Evolutionary conservation across 495 filamentous ascomycete genomes (phyloP).

Genomic region (Daldinia bambusicola): DNA sequence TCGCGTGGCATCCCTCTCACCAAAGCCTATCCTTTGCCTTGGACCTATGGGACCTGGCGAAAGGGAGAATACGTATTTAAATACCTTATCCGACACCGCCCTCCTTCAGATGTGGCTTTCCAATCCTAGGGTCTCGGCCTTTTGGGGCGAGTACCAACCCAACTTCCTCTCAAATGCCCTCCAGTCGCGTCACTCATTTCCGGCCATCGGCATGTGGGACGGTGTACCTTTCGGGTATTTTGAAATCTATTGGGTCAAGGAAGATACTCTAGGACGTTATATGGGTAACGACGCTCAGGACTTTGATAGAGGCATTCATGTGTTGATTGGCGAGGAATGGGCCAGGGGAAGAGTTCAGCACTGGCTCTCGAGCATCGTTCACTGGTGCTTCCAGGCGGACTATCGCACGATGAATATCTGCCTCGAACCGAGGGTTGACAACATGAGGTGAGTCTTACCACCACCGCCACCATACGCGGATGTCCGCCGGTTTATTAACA

Average conservation of each 20-base stretch:
- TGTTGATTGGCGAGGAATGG: slow-evolving; percentile 91
- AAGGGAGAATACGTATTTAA: slow-evolving; percentile 48
- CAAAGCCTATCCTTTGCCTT: slow-evolving; percentile 62
- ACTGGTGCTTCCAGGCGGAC: slow-evolving; percentile 84
- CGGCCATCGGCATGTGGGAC: slow-evolving; percentile 92
- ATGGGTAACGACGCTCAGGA: slow-evolving; percentile 71
- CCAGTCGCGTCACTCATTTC: slow-evolving; percentile 79
- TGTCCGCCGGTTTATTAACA: slow-evolving; percentile 16
- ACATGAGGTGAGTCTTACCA: slow-evolving; percentile 73
- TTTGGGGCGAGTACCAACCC: slow-evolving; percentile 81
- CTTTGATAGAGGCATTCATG: slow-evolving; percentile 89
- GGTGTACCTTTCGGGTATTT: slow-evolving; percentile 97
- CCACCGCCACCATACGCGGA: background rate
- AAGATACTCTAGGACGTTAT: slow-evolving; percentile 78
- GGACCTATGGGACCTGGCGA: slow-evolving; percentile 61
- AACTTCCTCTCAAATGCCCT: slow-evolving; percentile 73
- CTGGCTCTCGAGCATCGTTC: slow-evolving; percentile 88
- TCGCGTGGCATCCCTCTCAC: slow-evolving; percentile 74
- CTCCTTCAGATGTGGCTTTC: slow-evolving; percentile 91
- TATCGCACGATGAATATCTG: slow-evolving; percentile 81
- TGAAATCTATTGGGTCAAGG: slow-evolving; percentile 98
- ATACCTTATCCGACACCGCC: slow-evolving; percentile 70
- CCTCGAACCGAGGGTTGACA: slow-evolving; percentile 92
- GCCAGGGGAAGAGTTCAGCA: slow-evolving; percentile 79
- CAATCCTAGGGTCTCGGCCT: slow-evolving; percentile 79